These are phyloP conservation scores for Xylaria scruposa DNA, from an alignment of 495 filamentous ascomycete genomes.

Conservation along the genomic window DNA sequence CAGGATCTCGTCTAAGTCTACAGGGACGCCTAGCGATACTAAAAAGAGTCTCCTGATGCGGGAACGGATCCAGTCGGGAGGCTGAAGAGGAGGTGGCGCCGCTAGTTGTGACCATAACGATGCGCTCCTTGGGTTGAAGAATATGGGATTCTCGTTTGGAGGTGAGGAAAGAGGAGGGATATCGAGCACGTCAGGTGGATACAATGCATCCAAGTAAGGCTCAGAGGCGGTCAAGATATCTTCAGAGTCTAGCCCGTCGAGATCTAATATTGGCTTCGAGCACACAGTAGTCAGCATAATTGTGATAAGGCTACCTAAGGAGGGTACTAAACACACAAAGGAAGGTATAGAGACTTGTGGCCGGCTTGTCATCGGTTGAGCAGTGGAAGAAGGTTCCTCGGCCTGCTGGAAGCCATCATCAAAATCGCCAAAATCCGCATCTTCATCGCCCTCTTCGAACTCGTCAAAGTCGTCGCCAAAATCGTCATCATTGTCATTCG, in stretches of 20 bases:
- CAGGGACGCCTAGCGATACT: constrained; percentile 92
- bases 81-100: constrained; percentile 91
- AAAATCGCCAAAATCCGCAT: constrained; percentile 88
- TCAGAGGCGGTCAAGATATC: constrained; percentile 59
- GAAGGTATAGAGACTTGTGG: constrained; percentile 60
- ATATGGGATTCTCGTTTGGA: constrained; percentile 62
- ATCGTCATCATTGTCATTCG: constrained; percentile 55
- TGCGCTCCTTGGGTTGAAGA: constrained; percentile 73
- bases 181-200: constrained; percentile 59
- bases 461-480: constrained; percentile 96
- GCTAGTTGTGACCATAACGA: constrained; percentile 97
- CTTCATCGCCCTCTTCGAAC: constrained; percentile 82
- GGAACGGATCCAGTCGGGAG: constrained; percentile 96
- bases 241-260: constrained; percentile 63
- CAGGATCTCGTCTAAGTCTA: constrained; percentile 96
- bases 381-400: constrained; percentile 51
- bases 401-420: constrained; percentile 81
- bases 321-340: constrained; percentile 50
- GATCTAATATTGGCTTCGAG: constrained; percentile 72
- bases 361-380: constrained; percentile 51
- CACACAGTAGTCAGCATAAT: constrained; percentile 41
- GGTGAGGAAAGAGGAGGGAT: constrained; percentile 55
- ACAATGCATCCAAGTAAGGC: constrained; percentile 63
- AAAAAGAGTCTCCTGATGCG: constrained; percentile 96
- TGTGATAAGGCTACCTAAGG: constrained; percentile 38